phyloP scores from a whole-genome alignment of 2,329 filamentous ascomycete species.

The Fusarium palustre region DNA sequence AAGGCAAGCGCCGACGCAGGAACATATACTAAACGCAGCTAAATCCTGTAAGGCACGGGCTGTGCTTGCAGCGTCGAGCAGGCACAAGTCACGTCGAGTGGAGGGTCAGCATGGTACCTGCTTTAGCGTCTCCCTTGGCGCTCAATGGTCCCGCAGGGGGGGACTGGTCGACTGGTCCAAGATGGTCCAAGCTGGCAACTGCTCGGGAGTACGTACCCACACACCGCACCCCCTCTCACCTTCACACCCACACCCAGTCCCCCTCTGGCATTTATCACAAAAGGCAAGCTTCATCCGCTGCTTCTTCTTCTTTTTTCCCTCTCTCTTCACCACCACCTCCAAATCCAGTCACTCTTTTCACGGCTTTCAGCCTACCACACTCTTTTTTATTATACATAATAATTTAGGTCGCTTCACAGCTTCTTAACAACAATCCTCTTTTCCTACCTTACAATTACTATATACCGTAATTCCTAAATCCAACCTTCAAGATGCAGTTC shows the following conservation, averaged over 20 bases:
- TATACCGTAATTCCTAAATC: constrained; percentile 42
- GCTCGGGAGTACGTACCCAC: constrained; percentile 31
- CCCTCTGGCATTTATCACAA: constrained; percentile 46
- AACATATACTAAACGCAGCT: constrained; percentile 23
- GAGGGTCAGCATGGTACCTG: constrained; percentile 37
- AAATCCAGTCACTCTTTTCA: constrained; percentile 51
- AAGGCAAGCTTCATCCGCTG: constrained; percentile 34
- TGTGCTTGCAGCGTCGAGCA: constrained; percentile 9
- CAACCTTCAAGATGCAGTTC: constrained; percentile 66
- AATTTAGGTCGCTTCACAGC: constrained; percentile 35
- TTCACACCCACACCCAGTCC: constrained; percentile 21
- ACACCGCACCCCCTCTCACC: constrained; percentile 17
- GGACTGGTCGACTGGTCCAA: background rate
- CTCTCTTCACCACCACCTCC: constrained; percentile 42
- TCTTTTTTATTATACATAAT: constrained; percentile 47
- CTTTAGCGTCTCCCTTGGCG: constrained; percentile 38
- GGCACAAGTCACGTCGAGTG: constrained; percentile 6
- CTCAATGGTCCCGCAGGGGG: constrained; percentile 32
- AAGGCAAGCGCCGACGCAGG: constrained; percentile 35
- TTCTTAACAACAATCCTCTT: constrained; percentile 28
- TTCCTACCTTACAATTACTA: constrained; percentile 35
- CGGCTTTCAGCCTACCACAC: constrained; percentile 49
- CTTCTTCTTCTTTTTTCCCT: constrained; percentile 29
- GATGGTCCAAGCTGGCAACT: constrained; percentile 30
- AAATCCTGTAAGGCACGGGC: constrained; percentile 18